Percentiles rank a stretch among this genome's conserved stretches.
Conservation (phyloP, 306 rosid species). For the Vigna mungo region DNA sequence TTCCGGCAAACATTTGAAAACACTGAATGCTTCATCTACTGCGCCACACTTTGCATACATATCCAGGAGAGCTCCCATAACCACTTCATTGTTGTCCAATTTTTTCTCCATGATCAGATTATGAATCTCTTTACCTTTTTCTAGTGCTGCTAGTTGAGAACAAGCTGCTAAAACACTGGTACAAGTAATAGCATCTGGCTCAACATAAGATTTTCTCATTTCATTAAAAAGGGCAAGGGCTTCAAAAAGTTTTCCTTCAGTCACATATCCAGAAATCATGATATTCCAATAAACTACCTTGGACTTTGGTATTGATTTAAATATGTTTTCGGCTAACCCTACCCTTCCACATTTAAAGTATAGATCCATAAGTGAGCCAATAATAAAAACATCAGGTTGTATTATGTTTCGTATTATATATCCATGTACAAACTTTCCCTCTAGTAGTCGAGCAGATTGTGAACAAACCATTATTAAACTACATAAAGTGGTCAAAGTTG, state of each 20-base stretch:
- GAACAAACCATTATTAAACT: slow-evolving; percentile 71
- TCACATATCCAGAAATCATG: slow-evolving; percentile 78
- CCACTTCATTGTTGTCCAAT: slow-evolving; percentile 59
- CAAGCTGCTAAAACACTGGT: slow-evolving; percentile 79
- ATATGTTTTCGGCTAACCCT: slow-evolving; percentile 63
- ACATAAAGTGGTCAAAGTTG: slow-evolving; percentile 70
- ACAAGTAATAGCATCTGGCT: slow-evolving; percentile 74
- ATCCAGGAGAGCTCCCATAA: slow-evolving; percentile 87
- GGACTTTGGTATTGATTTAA: slow-evolving; percentile 56
- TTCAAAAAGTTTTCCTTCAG: slow-evolving; percentile 61
- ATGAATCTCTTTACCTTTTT: slow-evolving; percentile 82
- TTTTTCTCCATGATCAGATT: slow-evolving; percentile 53
- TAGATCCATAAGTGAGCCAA: slow-evolving; percentile 67
- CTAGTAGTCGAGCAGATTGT: slow-evolving; percentile 58
- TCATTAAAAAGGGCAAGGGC: slow-evolving; percentile 64
- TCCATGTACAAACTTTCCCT: slow-evolving; percentile 72
- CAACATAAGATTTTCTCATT: slow-evolving; percentile 57
- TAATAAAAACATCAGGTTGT: slow-evolving; percentile 62
- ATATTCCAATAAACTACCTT: slow-evolving; percentile 71
- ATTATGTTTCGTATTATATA: slow-evolving; percentile 63
- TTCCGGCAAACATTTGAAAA: slow-evolving; percentile 70
- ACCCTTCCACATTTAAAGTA: slow-evolving; percentile 78
- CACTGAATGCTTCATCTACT: slow-evolving; percentile 68
- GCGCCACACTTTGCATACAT: slow-evolving; percentile 92
- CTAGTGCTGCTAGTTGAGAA: slow-evolving; percentile 77